Evolutionary conservation across 805 yeast species (phyloP).

Genomic region (Candida incommunis): DNA sequence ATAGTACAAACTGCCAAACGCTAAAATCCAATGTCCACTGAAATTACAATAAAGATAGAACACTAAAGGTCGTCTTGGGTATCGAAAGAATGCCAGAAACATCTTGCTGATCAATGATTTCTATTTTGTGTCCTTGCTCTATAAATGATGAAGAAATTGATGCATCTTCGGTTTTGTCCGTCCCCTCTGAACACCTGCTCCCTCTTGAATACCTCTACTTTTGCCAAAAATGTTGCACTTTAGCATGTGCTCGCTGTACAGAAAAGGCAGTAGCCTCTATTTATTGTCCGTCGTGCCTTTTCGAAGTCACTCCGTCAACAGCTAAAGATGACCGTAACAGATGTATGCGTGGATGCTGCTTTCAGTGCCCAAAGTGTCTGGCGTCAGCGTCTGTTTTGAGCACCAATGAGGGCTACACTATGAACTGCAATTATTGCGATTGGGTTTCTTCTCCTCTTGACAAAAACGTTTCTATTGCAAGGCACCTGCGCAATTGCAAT

Average conservation of each 20-base stretch:
- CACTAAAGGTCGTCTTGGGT: too few relatives aligned
- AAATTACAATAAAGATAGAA: too few relatives aligned
- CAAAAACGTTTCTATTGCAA: slow-evolving; percentile 9
- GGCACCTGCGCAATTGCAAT: slow-evolving; percentile 4
- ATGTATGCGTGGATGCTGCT: slow-evolving; percentile 21
- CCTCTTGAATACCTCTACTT: slow-evolving; percentile 20
- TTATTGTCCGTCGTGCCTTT: slow-evolving; percentile 24
- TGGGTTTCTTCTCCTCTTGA: slow-evolving; percentile 8
- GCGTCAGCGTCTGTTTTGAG: slow-evolving; percentile 8
- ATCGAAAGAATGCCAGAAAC: too few relatives aligned
- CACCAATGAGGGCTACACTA: slow-evolving; percentile 4
- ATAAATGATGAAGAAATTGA: background rate
- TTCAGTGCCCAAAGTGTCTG: slow-evolving; percentile 21
- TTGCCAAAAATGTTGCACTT: slow-evolving; percentile 21
- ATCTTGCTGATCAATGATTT: too few relatives aligned
- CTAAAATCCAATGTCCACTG: too few relatives aligned
- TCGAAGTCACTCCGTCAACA: slow-evolving; percentile 16
- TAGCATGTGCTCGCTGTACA: slow-evolving; percentile 24
- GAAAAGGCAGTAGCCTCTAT: slow-evolving; percentile 20
- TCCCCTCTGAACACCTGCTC: slow-evolving; percentile 10
- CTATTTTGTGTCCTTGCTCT: background rate
- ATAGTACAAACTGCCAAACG: too few relatives aligned
- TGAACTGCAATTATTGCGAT: slow-evolving; percentile 15
- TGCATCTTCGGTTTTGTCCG: background rate
- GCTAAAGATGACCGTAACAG: slow-evolving; percentile 14